phyloP scores from a whole-genome alignment of 2,329 filamentous ascomycete species.

The Alternaria novae-zelandiae region DNA sequence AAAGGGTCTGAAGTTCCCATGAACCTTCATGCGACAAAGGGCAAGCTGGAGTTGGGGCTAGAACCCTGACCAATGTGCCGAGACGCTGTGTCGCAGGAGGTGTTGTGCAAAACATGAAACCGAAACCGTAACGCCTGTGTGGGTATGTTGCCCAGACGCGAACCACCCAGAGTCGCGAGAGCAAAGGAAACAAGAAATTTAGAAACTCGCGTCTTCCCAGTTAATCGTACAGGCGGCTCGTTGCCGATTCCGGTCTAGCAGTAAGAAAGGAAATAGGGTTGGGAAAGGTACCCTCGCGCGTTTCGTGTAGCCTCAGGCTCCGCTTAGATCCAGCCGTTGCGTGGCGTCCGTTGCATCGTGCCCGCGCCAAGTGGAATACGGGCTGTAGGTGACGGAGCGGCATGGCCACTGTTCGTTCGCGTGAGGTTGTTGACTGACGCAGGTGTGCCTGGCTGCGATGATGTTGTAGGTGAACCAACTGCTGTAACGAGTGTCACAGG shows the following conservation, averaged over 20 bases:
- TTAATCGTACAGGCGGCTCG: conserved; percentile 31
- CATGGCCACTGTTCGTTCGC: conserved; percentile 19
- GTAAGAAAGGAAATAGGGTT: conserved; percentile 1
- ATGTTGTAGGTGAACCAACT: conserved; percentile 22
- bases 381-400: conserved; percentile 37
- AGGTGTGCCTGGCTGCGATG: conserved; percentile 20
- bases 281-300: background rate
- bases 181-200: background rate
- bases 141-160: conserved; percentile 3
- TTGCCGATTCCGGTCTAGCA: conserved; percentile 10
- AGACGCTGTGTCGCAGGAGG: conserved; percentile 7
- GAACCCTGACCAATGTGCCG: background rate
- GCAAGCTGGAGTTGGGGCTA: background rate
- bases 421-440: conserved; percentile 21
- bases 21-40: background rate
- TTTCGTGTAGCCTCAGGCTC: background rate
- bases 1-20: background rate
- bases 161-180: background rate
- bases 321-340: conserved; percentile 44
- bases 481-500: conserved; percentile 36
- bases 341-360: conserved; percentile 45
- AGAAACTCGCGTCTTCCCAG: conserved; percentile 1
- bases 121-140: conserved; percentile 20
- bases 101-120: conserved; percentile 17
- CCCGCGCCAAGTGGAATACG: conserved; percentile 44